Evolutionary conservation across 192 early-diverging fungal genomes (phyloP).

Genomic region (Endogone sp.): DNA sequence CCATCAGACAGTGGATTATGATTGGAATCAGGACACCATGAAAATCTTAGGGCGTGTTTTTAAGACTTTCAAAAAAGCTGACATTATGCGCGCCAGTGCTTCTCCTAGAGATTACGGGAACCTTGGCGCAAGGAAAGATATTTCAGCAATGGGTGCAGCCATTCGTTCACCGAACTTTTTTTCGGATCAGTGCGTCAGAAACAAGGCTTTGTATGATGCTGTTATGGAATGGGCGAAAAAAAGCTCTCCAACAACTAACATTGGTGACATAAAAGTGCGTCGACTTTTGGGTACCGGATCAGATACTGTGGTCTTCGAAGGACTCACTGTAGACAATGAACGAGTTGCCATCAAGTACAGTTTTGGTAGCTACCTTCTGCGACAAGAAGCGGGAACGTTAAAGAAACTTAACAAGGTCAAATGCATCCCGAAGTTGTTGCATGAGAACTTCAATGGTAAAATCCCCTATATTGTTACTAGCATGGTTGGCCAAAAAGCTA

Average conservation of each 20-base stretch:
- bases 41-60: neutral
- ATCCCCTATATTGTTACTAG: slow-evolving; percentile 5
- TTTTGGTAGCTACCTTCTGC: neutral
- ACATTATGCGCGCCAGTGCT: neutral
- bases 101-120: neutral
- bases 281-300: neutral
- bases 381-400: neutral
- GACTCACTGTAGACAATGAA: neutral
- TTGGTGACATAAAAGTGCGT: slow-evolving; percentile 1
- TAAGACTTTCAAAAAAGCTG: neutral
- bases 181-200: neutral
- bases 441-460: neutral
- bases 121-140: neutral
- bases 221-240: neutral
- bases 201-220: neutral
- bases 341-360: slow-evolving; percentile 1
- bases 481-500: slow-evolving; percentile 1
- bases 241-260: neutral
- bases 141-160: neutral
- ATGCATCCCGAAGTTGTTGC: neutral
- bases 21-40: neutral
- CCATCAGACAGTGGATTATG: neutral
- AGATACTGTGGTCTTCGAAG: slow-evolving; percentile 3
- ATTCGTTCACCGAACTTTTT: neutral
- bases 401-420: neutral